Conservation (phyloP, 352 stramenopile species). For the Phytophthora pistaciae region DNA sequence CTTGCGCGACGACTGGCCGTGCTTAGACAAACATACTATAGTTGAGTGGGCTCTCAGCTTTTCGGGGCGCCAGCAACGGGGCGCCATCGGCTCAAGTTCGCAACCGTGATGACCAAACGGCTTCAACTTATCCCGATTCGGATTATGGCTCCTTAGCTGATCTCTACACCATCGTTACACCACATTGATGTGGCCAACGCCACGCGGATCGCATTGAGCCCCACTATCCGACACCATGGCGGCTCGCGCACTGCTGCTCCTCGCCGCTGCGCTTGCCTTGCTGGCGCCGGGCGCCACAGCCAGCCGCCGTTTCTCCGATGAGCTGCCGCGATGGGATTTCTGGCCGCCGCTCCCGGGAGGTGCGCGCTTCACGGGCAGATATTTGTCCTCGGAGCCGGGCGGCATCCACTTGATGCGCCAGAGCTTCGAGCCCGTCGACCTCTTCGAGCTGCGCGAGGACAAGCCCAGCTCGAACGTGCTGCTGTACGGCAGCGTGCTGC, state of each 20-base stretch:
- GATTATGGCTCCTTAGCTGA: background rate
- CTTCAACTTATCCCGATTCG: background rate
- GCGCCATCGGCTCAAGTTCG: background rate
- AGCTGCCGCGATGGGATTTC: constrained; percentile 70
- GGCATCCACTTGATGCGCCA: constrained; percentile 53
- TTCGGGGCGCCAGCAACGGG: background rate
- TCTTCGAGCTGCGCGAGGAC: constrained; percentile 56
- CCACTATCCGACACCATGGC: constrained; percentile 6
- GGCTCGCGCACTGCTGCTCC: constrained; percentile 13
- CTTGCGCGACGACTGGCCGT: background rate
- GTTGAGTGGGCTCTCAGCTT: no score
- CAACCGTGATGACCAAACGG: background rate
- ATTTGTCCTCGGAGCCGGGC: constrained; percentile 60
- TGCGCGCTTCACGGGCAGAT: constrained; percentile 67
- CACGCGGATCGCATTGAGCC: background rate
- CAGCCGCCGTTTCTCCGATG: constrained; percentile 3
- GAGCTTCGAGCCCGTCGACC: constrained; percentile 64
- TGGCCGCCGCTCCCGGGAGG: constrained; percentile 59
- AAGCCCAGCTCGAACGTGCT: constrained; percentile 44
- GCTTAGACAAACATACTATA: background rate
- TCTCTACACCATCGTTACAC: background rate
- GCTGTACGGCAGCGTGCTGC: constrained; percentile 72
- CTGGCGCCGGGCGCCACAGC: background rate
- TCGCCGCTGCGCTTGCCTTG: constrained; percentile 7
- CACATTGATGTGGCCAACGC: background rate